Evolutionary conservation across 345 rosid species (phyloP).

Genomic region (Euphorbia tirucalli): DNA sequence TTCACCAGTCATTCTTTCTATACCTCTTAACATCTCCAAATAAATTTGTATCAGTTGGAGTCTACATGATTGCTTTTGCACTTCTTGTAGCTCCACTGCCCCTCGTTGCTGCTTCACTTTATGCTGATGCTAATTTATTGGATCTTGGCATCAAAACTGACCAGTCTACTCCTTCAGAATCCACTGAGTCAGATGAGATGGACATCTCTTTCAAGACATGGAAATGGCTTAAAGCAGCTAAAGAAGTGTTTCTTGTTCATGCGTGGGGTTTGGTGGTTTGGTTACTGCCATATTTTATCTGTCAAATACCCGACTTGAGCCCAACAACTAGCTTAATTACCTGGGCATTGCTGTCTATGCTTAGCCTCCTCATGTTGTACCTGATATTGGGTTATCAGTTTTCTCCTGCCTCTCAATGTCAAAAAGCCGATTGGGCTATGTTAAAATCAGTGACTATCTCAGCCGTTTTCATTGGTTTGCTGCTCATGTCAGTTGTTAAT

Average conservation of each 20-base stretch:
- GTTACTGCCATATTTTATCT: conserved; percentile 67
- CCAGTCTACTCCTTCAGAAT: conserved; percentile 14
- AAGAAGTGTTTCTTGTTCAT: conserved; percentile 64
- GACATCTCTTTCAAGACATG: conserved; percentile 44
- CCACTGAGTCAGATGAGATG: conserved; percentile 19
- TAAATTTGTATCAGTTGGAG: conserved; percentile 88
- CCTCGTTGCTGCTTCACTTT: conserved; percentile 80
- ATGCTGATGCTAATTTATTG: conserved; percentile 45
- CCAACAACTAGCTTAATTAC: conserved; percentile 46
- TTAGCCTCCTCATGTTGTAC: conserved; percentile 46
- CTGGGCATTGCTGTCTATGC: conserved; percentile 58
- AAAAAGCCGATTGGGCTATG: conserved; percentile 54
- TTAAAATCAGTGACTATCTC: conserved; percentile 84
- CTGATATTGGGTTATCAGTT: conserved; percentile 46
- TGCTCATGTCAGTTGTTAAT: conserved; percentile 89
- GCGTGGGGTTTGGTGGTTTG: conserved; percentile 64
- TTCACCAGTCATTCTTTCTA: conserved; percentile 93
- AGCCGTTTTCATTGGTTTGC: conserved; percentile 68
- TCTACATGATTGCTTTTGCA: conserved; percentile 93
- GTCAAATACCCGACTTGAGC: conserved; percentile 52
- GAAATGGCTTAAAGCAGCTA: conserved; percentile 80
- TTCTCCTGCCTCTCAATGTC: conserved; percentile 26
- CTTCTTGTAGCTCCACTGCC: conserved; percentile 91
- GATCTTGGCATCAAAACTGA: conserved; percentile 28
- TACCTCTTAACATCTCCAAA: conserved; percentile 81